phyloP scores from a whole-genome alignment of 257 asterid species.

The Scutellaria galericulata region DNA sequence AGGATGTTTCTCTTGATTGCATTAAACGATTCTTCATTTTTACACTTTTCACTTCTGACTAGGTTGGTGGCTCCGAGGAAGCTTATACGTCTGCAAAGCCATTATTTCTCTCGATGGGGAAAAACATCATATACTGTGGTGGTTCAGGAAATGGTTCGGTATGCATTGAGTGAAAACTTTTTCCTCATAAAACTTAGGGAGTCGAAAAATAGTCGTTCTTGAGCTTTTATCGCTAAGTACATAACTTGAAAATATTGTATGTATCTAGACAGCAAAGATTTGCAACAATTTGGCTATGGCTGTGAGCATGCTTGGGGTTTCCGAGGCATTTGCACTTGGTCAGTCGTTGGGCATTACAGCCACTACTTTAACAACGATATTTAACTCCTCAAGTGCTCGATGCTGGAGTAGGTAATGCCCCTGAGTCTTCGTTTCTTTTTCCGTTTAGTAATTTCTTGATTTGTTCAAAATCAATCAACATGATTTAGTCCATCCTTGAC shows the following conservation, averaged over 20 bases:
- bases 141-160: slow-evolving; percentile 99
- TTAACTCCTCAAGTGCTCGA: slow-evolving; percentile 93
- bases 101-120: slow-evolving; percentile 89
- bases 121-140: slow-evolving; percentile 85
- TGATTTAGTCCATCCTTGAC: slow-evolving; percentile 11
- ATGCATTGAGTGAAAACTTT: slow-evolving; percentile 24
- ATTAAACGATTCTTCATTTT: not conserved
- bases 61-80: slow-evolving; percentile 95
- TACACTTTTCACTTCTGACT: not conserved
- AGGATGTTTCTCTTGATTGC: slow-evolving; percentile 5
- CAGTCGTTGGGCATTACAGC: slow-evolving; percentile 83
- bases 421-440: not conserved
- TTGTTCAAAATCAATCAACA: not conserved
- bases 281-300: slow-evolving; percentile 98
- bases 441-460: not conserved
- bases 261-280: slow-evolving; percentile 75
- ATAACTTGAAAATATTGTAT: not conserved
- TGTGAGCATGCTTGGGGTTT: slow-evolving; percentile 94
- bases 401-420: slow-evolving; percentile 95
- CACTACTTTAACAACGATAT: slow-evolving; percentile 68
- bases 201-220: not conserved
- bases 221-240: too few species aligned
- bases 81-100: slow-evolving; percentile 73
- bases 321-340: slow-evolving; percentile 93
- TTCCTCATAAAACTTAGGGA: not conserved